Percentiles rank a stretch among this genome's conserved stretches.
phyloP scores from a whole-genome alignment of 768 basidiomycete species.

The Phylloporus scabripes region DNA sequence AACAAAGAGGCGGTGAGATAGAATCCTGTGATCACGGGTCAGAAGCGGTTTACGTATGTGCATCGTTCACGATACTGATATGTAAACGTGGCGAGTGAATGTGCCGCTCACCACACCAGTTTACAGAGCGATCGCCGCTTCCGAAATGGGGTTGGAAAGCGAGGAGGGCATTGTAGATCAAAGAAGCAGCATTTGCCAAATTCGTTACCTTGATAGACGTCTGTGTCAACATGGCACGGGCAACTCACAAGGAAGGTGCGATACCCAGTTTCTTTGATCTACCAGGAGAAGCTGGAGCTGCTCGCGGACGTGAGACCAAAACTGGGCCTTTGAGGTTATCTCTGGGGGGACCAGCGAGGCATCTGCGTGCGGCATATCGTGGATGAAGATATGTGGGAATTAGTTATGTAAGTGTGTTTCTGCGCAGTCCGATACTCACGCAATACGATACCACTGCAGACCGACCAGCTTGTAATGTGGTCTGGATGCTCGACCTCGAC shows the following conservation, averaged over 20 bases:
- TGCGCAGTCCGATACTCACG: neutral
- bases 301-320: constrained; percentile 70
- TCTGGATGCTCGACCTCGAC: constrained; percentile 26
- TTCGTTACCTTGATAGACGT: constrained; percentile 62
- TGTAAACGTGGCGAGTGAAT: neutral
- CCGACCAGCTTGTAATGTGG: constrained; percentile 14
- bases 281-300: constrained; percentile 61
- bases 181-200: constrained; percentile 74
- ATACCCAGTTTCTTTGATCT: constrained; percentile 75
- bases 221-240: constrained; percentile 2
- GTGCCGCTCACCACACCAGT: constrained; percentile 81
- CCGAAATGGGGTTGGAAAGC: constrained; percentile 67
- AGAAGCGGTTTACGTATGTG: constrained; percentile 6
- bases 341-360: constrained; percentile 61
- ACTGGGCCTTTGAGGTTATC: constrained; percentile 67
- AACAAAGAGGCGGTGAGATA: constrained; percentile 68
- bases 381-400: neutral
- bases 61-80: neutral
- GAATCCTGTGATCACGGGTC: constrained; percentile 57
- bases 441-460: neutral
- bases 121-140: constrained; percentile 57
- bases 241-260: neutral
- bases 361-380: constrained; percentile 82
- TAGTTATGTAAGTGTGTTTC: constrained; percentile 8
- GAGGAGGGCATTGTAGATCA: constrained; percentile 73